Evolutionary conservation across 2,329 filamentous ascomycete species (phyloP), one percentile per base, ranked within the genome.

Genomic region (Didymellaceae sp.): DNA sequence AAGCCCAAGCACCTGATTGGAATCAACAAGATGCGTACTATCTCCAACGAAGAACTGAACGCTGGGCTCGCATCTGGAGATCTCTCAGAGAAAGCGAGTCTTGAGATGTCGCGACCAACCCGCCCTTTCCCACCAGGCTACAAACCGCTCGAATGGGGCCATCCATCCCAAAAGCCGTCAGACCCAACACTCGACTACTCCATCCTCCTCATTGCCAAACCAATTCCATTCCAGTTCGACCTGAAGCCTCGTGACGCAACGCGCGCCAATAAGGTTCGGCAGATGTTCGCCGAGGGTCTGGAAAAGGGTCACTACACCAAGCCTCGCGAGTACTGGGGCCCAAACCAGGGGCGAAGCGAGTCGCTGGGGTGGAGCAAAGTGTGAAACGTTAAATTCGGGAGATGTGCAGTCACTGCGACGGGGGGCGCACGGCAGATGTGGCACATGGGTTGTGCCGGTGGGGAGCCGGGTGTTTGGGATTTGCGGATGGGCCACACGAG

Each of bases 181-280:
- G 75, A 78, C 39, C 75, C 75, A 1, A 78, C 76, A 1, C 71
- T 78, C 28, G 67, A 76, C 54, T 78, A 72, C 58, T 72, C 74
- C 10, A 75, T 72, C 10, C 59, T 78, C 9, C 68, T 78, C 24
- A 78, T 78, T 35, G 75, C 76, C 1, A 78, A 78, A 50, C 77
- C 77, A 1, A 57, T 74, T 13, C 76, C 76, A 0, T 78, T 78
- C 66, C 67, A 71, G 31, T 78, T 78, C 55, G 46, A 70, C 9
- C 63, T 79, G 18, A 62, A 46, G 34, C 67, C 76, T 4, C 70
- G 77, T 3, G 55, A 66, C 41, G 40, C 57, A 13, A 54, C 55
- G 4, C 68, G 74, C 6, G 72, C 67, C 2, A 61, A 61, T 6
- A 61, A 63, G 17, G 66, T 74, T 1, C 61, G 68, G 10, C 45